A percentile compares a stretch with the other conserved stretches of the same genome.
phyloP scores from a whole-genome alignment of 495 filamentous ascomycete species.

The Entonaema liquescens region DNA sequence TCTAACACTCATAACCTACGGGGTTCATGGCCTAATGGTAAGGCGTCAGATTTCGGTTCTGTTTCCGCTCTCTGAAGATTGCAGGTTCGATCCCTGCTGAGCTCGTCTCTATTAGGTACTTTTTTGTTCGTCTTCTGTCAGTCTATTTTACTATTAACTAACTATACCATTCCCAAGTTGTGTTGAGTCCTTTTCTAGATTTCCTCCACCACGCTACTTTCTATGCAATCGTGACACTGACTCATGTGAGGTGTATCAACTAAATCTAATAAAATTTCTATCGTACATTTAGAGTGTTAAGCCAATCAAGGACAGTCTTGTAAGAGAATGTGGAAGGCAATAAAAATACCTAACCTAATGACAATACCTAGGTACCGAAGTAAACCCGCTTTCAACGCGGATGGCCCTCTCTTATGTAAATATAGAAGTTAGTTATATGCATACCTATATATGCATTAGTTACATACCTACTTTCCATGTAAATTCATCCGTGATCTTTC shows the following conservation, averaged over 20 bases:
- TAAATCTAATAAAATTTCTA: not conserved
- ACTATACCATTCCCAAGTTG: no score
- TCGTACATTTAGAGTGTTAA: not conserved
- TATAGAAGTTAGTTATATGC: not conserved
- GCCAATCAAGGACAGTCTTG: conserved; percentile 14
- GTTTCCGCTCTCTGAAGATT: conserved; percentile 33
- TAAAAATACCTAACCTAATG: not conserved
- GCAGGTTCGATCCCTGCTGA: conserved; percentile 45
- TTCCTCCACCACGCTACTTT: no score
- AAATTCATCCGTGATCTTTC: no score
- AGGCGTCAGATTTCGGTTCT: conserved; percentile 39
- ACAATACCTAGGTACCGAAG: no score
- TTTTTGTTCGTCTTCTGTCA: not conserved
- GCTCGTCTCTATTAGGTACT: conserved; percentile 13
- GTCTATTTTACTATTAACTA: not conserved
- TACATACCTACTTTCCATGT: no score
- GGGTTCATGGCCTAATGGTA: conserved; percentile 39
- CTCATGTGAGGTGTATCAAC: no score
- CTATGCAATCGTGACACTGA: not conserved
- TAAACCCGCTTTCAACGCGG: not conserved
- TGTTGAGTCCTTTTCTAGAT: no score
- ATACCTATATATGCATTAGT: not conserved
- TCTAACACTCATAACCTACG: not conserved
- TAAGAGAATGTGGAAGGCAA: conserved; percentile 19
- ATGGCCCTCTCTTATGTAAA: not conserved